Evolutionary conservation across 495 filamentous ascomycete genomes (phyloP), one percentile per base, ranked within the genome.

Genomic region (Bacidia gigantensis): DNA sequence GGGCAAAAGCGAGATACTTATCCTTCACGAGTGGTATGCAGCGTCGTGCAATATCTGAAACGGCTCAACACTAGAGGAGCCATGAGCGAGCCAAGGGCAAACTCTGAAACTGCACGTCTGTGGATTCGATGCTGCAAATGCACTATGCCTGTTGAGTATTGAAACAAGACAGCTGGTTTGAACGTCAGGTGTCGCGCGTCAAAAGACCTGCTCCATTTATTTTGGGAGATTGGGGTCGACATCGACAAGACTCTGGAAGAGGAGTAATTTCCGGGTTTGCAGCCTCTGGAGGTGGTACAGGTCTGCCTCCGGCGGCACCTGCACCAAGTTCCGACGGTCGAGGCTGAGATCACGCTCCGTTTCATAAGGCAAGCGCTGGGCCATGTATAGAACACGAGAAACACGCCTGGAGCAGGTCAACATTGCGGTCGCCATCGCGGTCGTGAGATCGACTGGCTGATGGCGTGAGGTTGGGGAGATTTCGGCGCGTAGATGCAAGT

Each of bases 111-210:
- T 11, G 3, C 42, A 29, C n/a, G 50, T 24, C 21, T 17, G 26
- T 42, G 40, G 25, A 43, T n/a, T n/a, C n/a, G n/a, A n/a, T n/a
- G 40, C 44, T 32, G 48, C 43, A 52, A 50, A 53, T 23, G 22
- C 18, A 46, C 9, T 38, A 20, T 18, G 48, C 41, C 18, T 40
- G n/a, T 11, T 40, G 24, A 20, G 38, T 21, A 29, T 55, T 53
- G 45, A 60, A 58, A 58, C 55, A 52, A 14, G 39, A 25, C 21
- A 51, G 10, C 39, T 38, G 48, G 44, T 26, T 14, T 32, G 51
- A 46, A n/a, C 41, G n/a, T 56, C 46, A 47, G 55, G 60, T 62
- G 52, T 62, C 60, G 60, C 60, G 60, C 60, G 60, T 62, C 57
- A 56, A 58, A 17, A 29, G 14, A 11, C n/a, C 26, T 48, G 50